Percentiles rank a stretch among this genome's conserved stretches.
Conservation (phyloP, 148 eudicot genomes). For the Spergularia bocconei region DNA sequence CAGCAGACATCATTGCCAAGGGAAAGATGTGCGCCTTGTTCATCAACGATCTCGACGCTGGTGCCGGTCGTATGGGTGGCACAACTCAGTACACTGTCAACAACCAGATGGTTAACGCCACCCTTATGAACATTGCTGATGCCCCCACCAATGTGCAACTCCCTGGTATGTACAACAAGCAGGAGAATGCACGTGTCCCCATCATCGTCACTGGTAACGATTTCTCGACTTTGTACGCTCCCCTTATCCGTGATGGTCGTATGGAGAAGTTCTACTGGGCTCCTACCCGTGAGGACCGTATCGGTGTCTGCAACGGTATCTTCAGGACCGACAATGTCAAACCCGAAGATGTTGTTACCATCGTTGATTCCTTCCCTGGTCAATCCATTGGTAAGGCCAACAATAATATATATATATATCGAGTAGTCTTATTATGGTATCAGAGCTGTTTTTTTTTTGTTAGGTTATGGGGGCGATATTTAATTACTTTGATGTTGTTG, state of each 20-base stretch:
- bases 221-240: constrained; percentile 87
- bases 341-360: constrained; percentile 46
- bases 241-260: constrained; percentile 97
- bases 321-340: constrained; percentile 62
- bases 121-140: constrained; percentile 97
- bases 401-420: not conserved
- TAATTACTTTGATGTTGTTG: not conserved
- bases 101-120: constrained; percentile 97
- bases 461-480: no score
- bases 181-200: constrained; percentile 84
- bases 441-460: no score
- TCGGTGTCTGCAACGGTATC: constrained; percentile 80
- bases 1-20: constrained; percentile 81
- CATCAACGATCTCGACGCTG: constrained; percentile 95
- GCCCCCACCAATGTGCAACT: constrained; percentile 91
- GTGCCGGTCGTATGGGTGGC: constrained; percentile 91
- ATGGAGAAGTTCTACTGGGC: constrained; percentile 99
- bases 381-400: constrained; percentile 71
- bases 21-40: constrained; percentile 86
- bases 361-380: constrained; percentile 91
- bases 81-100: constrained; percentile 93
- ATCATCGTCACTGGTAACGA: constrained; percentile 92
- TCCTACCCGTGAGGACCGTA: constrained; percentile 89
- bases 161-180: constrained; percentile 95
- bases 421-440: no score